Conservation (phyloP, 2,329 filamentous ascomycete species). For the Verticillium isaacii region DNA sequence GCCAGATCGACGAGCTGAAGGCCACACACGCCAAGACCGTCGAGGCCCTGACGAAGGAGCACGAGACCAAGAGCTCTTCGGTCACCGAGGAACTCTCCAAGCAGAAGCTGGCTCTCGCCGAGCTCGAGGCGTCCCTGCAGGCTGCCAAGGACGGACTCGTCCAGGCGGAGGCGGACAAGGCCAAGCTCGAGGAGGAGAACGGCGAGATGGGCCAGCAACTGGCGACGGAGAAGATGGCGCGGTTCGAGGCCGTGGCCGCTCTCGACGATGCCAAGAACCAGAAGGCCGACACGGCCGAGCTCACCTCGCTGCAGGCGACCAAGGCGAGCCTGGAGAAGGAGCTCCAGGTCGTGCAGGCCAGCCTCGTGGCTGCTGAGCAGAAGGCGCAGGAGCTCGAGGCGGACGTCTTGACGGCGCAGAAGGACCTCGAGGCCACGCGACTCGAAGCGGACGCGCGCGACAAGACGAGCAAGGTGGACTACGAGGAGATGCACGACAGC, state of each 20-base stretch:
- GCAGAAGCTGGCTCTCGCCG: conserved; percentile 22
- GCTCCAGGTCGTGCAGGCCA: conserved; percentile 25
- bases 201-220: conserved; percentile 48
- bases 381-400: conserved; percentile 24
- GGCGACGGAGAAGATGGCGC: conserved; percentile 55
- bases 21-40: conserved; percentile 30
- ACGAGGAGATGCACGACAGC: conserved; percentile 59
- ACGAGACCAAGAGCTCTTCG: conserved; percentile 25
- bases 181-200: conserved; percentile 41
- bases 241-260: conserved; percentile 54
- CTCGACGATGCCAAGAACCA: conserved; percentile 53
- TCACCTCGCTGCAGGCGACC: conserved; percentile 44
- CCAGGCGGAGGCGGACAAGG: conserved; percentile 20
- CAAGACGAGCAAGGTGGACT: conserved; percentile 55
- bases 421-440: conserved; percentile 49
- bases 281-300: conserved; percentile 51
- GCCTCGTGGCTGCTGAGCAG: conserved; percentile 30
- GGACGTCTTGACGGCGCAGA: conserved; percentile 43
- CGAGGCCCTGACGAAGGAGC: conserved; percentile 34
- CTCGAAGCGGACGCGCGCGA: conserved; percentile 44
- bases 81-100: conserved; percentile 22
- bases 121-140: conserved; percentile 28
- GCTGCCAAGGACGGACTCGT: conserved; percentile 24
- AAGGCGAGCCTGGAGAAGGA: conserved; percentile 42
- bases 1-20: conserved; percentile 39